phyloP scores from a whole-genome alignment of 2,329 filamentous ascomycete species.

The Xylariaceae sp. region DNA sequence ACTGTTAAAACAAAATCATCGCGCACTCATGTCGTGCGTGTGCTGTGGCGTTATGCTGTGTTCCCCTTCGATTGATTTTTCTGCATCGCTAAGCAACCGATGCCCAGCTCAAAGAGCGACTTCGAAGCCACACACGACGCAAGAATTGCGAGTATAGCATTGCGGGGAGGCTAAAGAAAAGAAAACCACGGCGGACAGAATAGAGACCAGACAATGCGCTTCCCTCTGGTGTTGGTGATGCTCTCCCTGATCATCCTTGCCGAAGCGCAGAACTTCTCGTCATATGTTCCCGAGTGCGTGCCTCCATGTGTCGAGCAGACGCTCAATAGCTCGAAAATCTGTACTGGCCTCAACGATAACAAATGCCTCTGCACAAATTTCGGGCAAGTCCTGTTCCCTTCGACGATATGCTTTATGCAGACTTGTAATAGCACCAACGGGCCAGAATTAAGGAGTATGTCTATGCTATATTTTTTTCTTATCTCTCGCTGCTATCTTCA shows the following conservation, averaged over 20 bases:
- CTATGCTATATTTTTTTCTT: not conserved
- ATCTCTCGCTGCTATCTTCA: not conserved
- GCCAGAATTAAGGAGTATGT: conserved; percentile 17
- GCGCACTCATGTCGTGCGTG: not conserved
- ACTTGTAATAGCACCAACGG: conserved; percentile 9
- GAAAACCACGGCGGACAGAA: not conserved
- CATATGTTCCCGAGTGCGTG: conserved; percentile 34
- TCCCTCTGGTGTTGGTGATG: not conserved
- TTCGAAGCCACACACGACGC: not conserved
- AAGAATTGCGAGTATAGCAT: not conserved
- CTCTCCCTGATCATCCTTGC: conserved; percentile 5
- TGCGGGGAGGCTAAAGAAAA: too few species aligned
- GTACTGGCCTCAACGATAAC: conserved; percentile 28
- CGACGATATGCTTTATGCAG: conserved; percentile 22
- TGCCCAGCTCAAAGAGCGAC: not conserved
- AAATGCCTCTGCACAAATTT: conserved; percentile 34
- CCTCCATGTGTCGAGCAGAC: conserved; percentile 29
- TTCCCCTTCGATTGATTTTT: not conserved
- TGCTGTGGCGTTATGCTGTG: conserved; percentile 9
- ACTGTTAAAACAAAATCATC: conserved; percentile 1
- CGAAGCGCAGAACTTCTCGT: conserved; percentile 29
- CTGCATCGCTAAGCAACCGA: not conserved
- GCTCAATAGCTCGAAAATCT: conserved; percentile 22
- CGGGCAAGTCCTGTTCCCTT: conserved; percentile 13
- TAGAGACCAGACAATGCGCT: conserved; percentile 9